A percentile compares a stretch with the other conserved stretches of the same genome.
These are phyloP conservation scores for Vitis amurensis DNA, from an alignment of 164 flowering plant species.

Conservation along the genomic window DNA sequence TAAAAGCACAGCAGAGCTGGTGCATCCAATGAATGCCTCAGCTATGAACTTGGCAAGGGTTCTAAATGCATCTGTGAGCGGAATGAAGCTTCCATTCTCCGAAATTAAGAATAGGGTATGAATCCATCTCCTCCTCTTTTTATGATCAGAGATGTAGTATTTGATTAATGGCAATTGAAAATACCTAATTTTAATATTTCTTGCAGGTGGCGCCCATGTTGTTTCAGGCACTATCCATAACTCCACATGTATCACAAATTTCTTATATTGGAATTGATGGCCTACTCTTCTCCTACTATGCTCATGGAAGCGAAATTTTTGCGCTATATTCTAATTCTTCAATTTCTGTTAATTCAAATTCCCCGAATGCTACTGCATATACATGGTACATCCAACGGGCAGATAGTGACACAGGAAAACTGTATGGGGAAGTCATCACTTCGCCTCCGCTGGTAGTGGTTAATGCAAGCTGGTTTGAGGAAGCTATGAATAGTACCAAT, in stretches of 20 bases:
- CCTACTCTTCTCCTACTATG: slow-evolving; percentile 44
- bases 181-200: neutral
- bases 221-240: slow-evolving; percentile 32
- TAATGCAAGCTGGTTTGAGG: slow-evolving; percentile 40
- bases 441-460: neutral
- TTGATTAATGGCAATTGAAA: too few relatives aligned
- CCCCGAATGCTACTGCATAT: neutral
- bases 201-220: slow-evolving; percentile 54
- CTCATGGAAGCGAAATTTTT: slow-evolving; percentile 24
- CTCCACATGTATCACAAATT: slow-evolving; percentile 43
- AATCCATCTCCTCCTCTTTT: neutral
- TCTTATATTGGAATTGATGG: slow-evolving; percentile 56
- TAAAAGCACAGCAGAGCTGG: slow-evolving; percentile 16
- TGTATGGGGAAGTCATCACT: slow-evolving; percentile 27
- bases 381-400: slow-evolving; percentile 45
- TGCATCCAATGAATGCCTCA: slow-evolving; percentile 22
- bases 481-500: slow-evolving; percentile 26
- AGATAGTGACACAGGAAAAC: slow-evolving; percentile 33
- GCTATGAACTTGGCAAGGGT: slow-evolving; percentile 29
- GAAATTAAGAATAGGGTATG: slow-evolving; percentile 29
- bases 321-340: slow-evolving; percentile 43
- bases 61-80: slow-evolving; percentile 24
- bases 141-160: too few relatives aligned
- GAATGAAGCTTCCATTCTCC: slow-evolving; percentile 16
- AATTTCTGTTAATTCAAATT: neutral